phyloP scores from a whole-genome alignment of 345 rosid species.

The Aethionema arabicum region DNA sequence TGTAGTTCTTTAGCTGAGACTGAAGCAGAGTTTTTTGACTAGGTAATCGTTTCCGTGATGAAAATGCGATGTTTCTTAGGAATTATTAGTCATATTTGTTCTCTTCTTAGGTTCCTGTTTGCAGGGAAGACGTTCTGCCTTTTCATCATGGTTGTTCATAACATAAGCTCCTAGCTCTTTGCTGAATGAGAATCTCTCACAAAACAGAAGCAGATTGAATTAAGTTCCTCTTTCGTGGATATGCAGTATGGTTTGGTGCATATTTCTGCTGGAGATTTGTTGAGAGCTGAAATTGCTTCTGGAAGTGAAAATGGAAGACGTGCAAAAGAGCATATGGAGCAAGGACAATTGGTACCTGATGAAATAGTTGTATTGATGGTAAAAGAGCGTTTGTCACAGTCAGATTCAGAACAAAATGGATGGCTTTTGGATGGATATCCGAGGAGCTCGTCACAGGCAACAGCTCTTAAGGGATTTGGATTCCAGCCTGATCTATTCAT shows the following conservation, averaged over 20 bases:
- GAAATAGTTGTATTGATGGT: constrained; percentile 91
- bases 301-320: constrained; percentile 83
- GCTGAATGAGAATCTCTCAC: constrained; percentile 20
- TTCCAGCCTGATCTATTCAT: constrained; percentile 83
- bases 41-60: not conserved
- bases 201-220: constrained; percentile 28
- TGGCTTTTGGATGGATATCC: constrained; percentile 99
- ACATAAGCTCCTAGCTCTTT: not conserved
- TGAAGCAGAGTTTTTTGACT: constrained; percentile 11
- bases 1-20: not conserved
- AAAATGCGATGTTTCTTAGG: not conserved
- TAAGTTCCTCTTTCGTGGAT: constrained; percentile 35
- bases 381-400: constrained; percentile 67
- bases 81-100: not conserved
- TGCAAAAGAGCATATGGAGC: constrained; percentile 86
- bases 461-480: constrained; percentile 65
- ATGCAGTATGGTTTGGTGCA: constrained; percentile 94
- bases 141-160: not conserved
- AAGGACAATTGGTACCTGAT: constrained; percentile 72
- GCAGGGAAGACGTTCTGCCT: constrained; percentile 4
- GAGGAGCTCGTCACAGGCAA: constrained; percentile 84
- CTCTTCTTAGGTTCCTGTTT: constrained; percentile 1
- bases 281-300: constrained; percentile 73
- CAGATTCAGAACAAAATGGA: constrained; percentile 74
- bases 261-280: constrained; percentile 86